A percentile compares a stretch with the other conserved stretches of the same genome.
Conservation (phyloP, 169 alveolate genomes). For the Plasmodium gallinaceum region DNA sequence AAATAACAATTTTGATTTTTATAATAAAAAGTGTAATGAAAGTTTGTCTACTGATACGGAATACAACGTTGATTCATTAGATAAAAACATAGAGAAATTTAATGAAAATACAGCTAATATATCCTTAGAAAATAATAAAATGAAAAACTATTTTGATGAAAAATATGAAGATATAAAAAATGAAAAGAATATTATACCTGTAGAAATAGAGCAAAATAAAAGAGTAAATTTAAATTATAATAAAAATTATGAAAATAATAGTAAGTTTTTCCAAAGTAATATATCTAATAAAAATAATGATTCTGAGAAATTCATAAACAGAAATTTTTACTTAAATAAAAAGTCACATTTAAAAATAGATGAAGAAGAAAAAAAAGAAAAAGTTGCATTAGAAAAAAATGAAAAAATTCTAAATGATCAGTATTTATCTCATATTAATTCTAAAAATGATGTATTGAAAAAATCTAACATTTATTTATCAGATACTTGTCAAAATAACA, state of each 20-base stretch:
- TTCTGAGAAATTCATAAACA: no score
- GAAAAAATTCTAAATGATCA: background rate
- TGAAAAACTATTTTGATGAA: background rate
- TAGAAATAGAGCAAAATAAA: background rate
- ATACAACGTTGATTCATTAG: background rate
- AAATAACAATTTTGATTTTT: background rate
- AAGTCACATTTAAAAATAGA: background rate
- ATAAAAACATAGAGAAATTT: no score
- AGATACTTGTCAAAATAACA: conserved; percentile 3
- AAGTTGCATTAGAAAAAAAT: background rate
- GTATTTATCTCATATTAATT: background rate
- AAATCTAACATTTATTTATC: background rate
- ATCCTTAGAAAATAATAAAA: no score
- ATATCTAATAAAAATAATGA: no score
- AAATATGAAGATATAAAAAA: background rate
- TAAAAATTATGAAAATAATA: background rate
- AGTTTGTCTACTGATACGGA: no score
- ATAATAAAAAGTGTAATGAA: background rate
- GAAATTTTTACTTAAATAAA: background rate
- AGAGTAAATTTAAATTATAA: no score
- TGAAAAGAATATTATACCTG: background rate
- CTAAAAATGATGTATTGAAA: background rate
- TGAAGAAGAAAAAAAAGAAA: background rate
- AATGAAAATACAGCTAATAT: no score
- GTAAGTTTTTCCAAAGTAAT: background rate